Conservation (phyloP, 768 basidiomycete species). For the Agaricus blazei region DNA sequence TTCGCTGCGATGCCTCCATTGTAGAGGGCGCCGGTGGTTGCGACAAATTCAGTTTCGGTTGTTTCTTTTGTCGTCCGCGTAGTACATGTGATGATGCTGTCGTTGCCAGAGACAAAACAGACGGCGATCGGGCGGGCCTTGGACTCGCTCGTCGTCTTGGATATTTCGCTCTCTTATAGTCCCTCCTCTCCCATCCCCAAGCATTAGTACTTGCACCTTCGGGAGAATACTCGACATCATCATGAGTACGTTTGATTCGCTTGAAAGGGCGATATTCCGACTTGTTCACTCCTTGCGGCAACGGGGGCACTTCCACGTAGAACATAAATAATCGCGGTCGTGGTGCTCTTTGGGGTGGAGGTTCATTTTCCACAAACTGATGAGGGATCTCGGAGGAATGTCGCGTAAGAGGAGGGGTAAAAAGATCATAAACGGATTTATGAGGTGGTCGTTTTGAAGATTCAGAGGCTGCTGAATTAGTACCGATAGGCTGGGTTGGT, state of each 20-base stretch:
- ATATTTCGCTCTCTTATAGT: not conserved
- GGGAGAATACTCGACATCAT: not conserved
- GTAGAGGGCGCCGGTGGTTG: not conserved
- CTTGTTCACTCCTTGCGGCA: not conserved
- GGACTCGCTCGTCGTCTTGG: not conserved
- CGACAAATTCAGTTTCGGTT: not conserved
- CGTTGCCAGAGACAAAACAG: no score
- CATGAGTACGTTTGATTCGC: not conserved
- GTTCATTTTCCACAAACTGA: not conserved
- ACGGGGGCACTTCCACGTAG: slow-evolving; percentile 1
- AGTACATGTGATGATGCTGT: not conserved
- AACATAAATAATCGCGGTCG: not conserved
- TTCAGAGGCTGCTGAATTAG: not conserved
- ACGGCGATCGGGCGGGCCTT: not conserved
- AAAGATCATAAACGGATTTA: not conserved
- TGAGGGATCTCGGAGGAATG: not conserved
- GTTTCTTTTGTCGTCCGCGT: not conserved
- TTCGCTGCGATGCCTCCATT: not conserved
- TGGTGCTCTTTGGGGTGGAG: not conserved
- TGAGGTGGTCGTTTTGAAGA: not conserved
- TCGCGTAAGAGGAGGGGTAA: not conserved
- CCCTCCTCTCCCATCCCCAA: not conserved
- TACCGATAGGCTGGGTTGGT: not conserved
- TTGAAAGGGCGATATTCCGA: not conserved
- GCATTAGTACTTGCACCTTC: not conserved